These are phyloP conservation scores for Aspergillus diversus DNA, from an alignment of 495 filamentous ascomycete species.

Conservation along the genomic window DNA sequence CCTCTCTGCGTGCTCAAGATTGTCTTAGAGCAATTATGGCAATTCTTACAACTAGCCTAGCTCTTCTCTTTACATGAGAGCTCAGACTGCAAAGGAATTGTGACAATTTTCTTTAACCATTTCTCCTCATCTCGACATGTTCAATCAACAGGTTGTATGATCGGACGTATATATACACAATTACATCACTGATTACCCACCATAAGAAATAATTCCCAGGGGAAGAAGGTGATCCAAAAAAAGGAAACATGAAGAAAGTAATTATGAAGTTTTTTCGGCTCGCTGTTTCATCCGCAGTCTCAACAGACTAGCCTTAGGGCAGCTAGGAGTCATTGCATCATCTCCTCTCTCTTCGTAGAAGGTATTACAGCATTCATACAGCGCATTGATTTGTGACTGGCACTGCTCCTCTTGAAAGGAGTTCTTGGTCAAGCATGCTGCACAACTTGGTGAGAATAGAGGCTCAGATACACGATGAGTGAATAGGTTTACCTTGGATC, in stretches of 20 bases:
- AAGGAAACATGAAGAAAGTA: neutral
- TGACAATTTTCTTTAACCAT: slow-evolving; percentile 35
- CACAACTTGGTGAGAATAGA: slow-evolving; percentile 22
- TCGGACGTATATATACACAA: neutral
- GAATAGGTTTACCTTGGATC: slow-evolving; percentile 71
- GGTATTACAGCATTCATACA: slow-evolving; percentile 91
- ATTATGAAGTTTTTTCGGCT: slow-evolving; percentile 39
- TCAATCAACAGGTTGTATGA: neutral
- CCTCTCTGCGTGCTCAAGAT: slow-evolving; percentile 98
- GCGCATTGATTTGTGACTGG: slow-evolving; percentile 75
- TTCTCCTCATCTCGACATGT: neutral
- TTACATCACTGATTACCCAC: slow-evolving; percentile 19
- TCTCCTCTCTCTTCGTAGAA: slow-evolving; percentile 87
- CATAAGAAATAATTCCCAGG: neutral
- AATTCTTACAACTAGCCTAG: slow-evolving; percentile 71
- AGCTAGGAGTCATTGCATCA: slow-evolving; percentile 74
- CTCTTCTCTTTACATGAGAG: slow-evolving; percentile 56
- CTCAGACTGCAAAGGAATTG: slow-evolving; percentile 55
- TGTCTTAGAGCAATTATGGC: slow-evolving; percentile 80
- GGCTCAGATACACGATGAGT: neutral
- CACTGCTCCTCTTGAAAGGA: slow-evolving; percentile 90
- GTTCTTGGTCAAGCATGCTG: slow-evolving; percentile 82
- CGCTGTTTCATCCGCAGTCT: slow-evolving; percentile 87
- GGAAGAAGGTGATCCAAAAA: neutral
- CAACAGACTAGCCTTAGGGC: slow-evolving; percentile 80